phyloP scores from a whole-genome alignment of 1,139 yeast genomes.

The Magnusiomyces tetraspermus region DNA sequence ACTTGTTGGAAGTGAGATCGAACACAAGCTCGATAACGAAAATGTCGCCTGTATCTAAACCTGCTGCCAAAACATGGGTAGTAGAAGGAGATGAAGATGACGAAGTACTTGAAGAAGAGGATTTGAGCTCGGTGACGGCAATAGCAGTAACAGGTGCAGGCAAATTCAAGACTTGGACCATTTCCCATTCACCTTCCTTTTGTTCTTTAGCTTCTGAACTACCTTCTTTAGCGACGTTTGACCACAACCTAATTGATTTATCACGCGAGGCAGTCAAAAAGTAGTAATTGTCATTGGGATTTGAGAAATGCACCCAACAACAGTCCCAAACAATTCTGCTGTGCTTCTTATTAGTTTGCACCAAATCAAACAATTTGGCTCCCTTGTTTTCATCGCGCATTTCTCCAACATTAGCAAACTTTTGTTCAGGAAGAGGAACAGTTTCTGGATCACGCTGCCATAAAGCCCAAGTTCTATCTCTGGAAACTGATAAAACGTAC shows the following conservation, averaged over 20 bases:
- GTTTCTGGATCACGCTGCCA: conserved; percentile 44
- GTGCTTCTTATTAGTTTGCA: conserved; percentile 56
- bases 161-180: conserved; percentile 25
- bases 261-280: conserved; percentile 89
- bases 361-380: conserved; percentile 28
- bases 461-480: conserved; percentile 79
- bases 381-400: conserved; percentile 34
- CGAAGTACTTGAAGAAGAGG: neutral
- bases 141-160: conserved; percentile 61
- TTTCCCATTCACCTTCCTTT: conserved; percentile 29
- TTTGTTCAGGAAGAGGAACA: conserved; percentile 21
- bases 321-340: conserved; percentile 93
- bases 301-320: conserved; percentile 45
- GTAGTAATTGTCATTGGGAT: conserved; percentile 22
- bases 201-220: conserved; percentile 10
- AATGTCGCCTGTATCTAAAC: conserved; percentile 59
- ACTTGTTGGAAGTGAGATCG: conserved; percentile 4
- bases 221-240: conserved; percentile 21
- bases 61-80: conserved; percentile 46
- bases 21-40: conserved; percentile 26
- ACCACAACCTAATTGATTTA: conserved; percentile 68
- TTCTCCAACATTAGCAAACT: conserved; percentile 26
- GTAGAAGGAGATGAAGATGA: conserved; percentile 17
- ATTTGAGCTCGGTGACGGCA: conserved; percentile 37
- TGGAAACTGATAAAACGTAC: conserved; percentile 68